A percentile compares a stretch with the other conserved stretches of the same genome.
These are phyloP conservation scores for Boletus rex-veris DNA, from an alignment of 768 basidiomycete genomes.

Conservation along the genomic window DNA sequence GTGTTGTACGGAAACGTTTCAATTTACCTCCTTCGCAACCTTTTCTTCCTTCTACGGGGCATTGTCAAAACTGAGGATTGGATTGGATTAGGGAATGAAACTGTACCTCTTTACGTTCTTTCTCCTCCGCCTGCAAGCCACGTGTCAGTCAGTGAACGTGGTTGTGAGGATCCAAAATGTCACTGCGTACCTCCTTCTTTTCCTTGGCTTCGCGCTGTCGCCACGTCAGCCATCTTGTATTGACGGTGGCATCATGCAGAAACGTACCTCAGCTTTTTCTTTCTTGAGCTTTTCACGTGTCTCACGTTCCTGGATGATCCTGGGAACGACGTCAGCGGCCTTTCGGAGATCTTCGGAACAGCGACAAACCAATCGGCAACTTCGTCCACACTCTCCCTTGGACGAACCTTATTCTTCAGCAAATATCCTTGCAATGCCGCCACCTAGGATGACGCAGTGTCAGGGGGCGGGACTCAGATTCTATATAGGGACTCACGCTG, in stretches of 20 bases:
- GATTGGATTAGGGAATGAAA: not conserved
- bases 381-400: slow-evolving; percentile 79
- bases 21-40: slow-evolving; percentile 52
- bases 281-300: slow-evolving; percentile 82
- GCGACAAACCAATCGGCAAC: slow-evolving; percentile 61
- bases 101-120: slow-evolving; percentile 56
- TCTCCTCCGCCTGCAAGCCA: slow-evolving; percentile 51
- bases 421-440: slow-evolving; percentile 84
- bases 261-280: slow-evolving; percentile 58
- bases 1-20: not conserved
- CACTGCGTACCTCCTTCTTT: slow-evolving; percentile 54
- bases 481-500: slow-evolving; percentile 52
- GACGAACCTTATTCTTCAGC: slow-evolving; percentile 87
- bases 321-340: slow-evolving; percentile 17
- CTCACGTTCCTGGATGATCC: slow-evolving; percentile 74
- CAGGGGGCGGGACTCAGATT: not conserved
- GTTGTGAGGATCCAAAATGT: not conserved
- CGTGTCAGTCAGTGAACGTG: slow-evolving; percentile 1
- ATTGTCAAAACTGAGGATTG: slow-evolving; percentile 6
- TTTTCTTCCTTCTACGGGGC: slow-evolving; percentile 46
- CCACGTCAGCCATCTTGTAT: slow-evolving; percentile 3
- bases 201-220: slow-evolving; percentile 77
- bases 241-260: not conserved
- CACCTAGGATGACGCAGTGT: slow-evolving; percentile 44
- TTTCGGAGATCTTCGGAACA: slow-evolving; percentile 4